Conservation (phyloP, 495 filamentous ascomycete species). For the Penicillium mononematosum region DNA sequence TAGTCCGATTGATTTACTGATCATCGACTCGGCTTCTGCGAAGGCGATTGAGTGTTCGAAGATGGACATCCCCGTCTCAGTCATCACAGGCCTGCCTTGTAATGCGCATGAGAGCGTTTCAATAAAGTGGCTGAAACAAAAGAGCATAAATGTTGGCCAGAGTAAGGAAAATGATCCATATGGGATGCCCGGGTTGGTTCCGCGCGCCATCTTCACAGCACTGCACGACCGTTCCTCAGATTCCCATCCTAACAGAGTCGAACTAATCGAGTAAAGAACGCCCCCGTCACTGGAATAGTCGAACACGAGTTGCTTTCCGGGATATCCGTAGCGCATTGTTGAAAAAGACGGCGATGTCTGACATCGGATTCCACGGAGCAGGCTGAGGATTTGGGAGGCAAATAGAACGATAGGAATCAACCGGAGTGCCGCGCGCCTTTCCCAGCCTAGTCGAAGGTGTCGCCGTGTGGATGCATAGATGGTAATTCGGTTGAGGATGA, state of each 20-base stretch:
- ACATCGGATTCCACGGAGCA: conserved; percentile 86
- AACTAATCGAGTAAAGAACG: conserved; percentile 67
- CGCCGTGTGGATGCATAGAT: conserved; percentile 88
- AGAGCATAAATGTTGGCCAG: conserved; percentile 82
- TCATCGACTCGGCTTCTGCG: conserved; percentile 87
- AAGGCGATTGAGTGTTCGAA: conserved; percentile 97
- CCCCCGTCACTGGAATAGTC: conserved; percentile 72
- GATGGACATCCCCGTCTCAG: conserved; percentile 93
- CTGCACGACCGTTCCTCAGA: conserved; percentile 68
- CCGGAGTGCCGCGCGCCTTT: conserved; percentile 69
- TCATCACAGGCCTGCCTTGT: conserved; percentile 74
- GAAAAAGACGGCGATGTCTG: conserved; percentile 82
- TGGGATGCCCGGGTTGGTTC: conserved; percentile 45
- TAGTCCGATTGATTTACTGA: conserved; percentile 71
- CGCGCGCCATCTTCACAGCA: conserved; percentile 67
- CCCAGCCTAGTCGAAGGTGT: conserved; percentile 68
- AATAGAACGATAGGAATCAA: conserved; percentile 75
- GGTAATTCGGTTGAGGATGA: conserved; percentile 86
- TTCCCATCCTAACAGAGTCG: conserved; percentile 64
- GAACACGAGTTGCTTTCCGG: conserved; percentile 61
- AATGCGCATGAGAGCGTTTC: conserved; percentile 84
- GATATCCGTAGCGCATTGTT: conserved; percentile 68
- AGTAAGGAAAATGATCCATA: conserved; percentile 76
- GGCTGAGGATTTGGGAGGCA: conserved; percentile 57
- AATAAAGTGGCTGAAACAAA: conserved; percentile 83